Conservation (phyloP, 2,329 filamentous ascomycete genomes). For the Paecilomyces fulvus region DNA sequence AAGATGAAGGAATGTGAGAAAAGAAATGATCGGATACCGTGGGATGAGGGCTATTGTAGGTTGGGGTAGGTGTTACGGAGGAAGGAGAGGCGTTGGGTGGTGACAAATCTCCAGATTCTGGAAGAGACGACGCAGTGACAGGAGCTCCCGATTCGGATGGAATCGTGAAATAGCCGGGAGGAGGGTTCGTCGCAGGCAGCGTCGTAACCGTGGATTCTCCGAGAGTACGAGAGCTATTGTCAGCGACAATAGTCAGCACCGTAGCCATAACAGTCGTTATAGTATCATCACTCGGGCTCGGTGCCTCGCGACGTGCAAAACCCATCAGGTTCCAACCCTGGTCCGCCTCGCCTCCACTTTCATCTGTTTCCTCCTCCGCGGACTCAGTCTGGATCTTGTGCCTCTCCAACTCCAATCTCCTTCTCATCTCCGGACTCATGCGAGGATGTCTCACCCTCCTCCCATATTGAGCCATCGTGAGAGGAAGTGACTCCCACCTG, state of each 20-base stretch:
- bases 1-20: not conserved
- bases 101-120: not conserved
- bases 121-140: slow-evolving; percentile 3
- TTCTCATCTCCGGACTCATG: slow-evolving; percentile 2
- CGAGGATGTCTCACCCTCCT: slow-evolving; percentile 3
- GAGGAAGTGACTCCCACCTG: not conserved
- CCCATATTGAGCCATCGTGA: slow-evolving; percentile 8
- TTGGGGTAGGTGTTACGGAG: not conserved
- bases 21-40: not conserved
- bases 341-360: not conserved
- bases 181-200: slow-evolving; percentile 14
- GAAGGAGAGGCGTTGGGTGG: not conserved
- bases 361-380: not conserved
- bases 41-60: not conserved
- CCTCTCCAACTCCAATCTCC: not conserved
- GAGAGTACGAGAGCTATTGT: slow-evolving; percentile 12
- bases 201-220: slow-evolving; percentile 14
- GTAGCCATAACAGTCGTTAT: slow-evolving; percentile 12
- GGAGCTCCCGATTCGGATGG: slow-evolving; percentile 10
- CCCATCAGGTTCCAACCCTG: not conserved
- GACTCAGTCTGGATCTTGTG: not conserved
- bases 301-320: slow-evolving; percentile 1
- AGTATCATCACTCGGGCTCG: slow-evolving; percentile 3
- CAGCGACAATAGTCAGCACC: slow-evolving; percentile 13
- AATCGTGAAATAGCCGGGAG: slow-evolving; percentile 13